phyloP scores from a whole-genome alignment of 176 grass and related monocot species.

The Avena eriantha region DNA sequence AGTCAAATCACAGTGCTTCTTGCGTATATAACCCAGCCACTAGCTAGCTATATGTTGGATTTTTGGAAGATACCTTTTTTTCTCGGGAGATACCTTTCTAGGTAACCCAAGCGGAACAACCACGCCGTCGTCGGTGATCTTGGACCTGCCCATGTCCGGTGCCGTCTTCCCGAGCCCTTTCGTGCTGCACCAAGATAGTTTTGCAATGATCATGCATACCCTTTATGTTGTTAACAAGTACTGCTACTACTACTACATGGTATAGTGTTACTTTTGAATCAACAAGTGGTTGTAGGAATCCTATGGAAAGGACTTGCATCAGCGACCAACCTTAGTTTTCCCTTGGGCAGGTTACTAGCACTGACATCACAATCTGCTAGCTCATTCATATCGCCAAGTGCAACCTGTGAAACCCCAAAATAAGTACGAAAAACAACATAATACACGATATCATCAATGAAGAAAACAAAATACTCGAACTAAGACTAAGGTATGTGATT shows the following conservation, averaged over 20 bases:
- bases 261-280: background rate
- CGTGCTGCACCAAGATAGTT: conserved; percentile 58
- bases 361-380: conserved; percentile 61
- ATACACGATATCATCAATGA: no score
- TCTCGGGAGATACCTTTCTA: conserved; percentile 28
- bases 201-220: conserved; percentile 8
- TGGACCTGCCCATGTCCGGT: conserved; percentile 52
- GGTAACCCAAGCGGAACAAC: conserved; percentile 76
- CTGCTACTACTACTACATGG: background rate
- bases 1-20: background rate
- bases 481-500: background rate
- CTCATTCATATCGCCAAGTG: conserved; percentile 85
- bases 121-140: conserved; percentile 56
- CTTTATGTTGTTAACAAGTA: conserved; percentile 8
- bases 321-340: conserved; percentile 76
- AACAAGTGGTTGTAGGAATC: background rate
- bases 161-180: conserved; percentile 71
- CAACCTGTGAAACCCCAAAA: conserved; percentile 55
- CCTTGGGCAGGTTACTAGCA: conserved; percentile 74
- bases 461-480: background rate
- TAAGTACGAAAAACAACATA: conserved; percentile 2
- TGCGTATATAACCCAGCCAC: background rate
- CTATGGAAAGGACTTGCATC: conserved; percentile 15
- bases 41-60: background rate
- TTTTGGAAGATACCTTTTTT: background rate